Evolutionary conservation across 306 rosid genomes (phyloP), one percentile per base, ranked within the genome.

Genomic region (Casuarina cunninghamiana): DNA sequence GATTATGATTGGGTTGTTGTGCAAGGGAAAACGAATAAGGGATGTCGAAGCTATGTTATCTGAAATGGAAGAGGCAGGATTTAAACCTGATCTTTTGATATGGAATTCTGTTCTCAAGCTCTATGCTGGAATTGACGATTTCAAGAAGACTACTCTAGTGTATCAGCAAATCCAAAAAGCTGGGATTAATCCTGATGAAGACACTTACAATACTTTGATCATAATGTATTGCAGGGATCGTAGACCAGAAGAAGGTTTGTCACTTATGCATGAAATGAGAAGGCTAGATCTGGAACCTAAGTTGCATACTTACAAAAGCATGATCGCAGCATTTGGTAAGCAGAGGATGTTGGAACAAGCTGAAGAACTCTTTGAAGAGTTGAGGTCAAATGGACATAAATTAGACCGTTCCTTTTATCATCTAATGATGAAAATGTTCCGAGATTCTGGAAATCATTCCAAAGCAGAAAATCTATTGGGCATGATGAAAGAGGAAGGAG

Each of bases 331-430:
- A 69, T 91, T 90, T 72, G 87, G 88, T 78, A 94, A 94, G 87
- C 93, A 80, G 73, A 83, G 84, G 74, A 72, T 83, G 75, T 76
- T 86, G 74, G 90, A 88, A 73, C 89, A 87, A 80, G 98, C 97
- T 1, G 98, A 92, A 86, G 93, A 92, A 72, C 95, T 94, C 80
- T 94, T 94, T 67, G 95, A 92, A 85, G 97, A 89, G 85, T 89
- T 92, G 73, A 92, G 93, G 69, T 86, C 91, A 21, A 83, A 78
- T 26, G 93, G 88, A 74, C 79, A 77, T 78, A 88, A 85, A 76
- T 78, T 94, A 72, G 97, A 94, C 82, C 98, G 97, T 45, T 89
- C 96, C 48, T 89, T 92, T 86, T 94, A 87, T 84, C 98, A 94
- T 80, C 80, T 89, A 57, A 94, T 94, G 97, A 92, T 94, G 94